Evolutionary conservation across 1,284 basidiomycete genomes (phyloP).

Genomic region (Ceratobasidium sp.): DNA sequence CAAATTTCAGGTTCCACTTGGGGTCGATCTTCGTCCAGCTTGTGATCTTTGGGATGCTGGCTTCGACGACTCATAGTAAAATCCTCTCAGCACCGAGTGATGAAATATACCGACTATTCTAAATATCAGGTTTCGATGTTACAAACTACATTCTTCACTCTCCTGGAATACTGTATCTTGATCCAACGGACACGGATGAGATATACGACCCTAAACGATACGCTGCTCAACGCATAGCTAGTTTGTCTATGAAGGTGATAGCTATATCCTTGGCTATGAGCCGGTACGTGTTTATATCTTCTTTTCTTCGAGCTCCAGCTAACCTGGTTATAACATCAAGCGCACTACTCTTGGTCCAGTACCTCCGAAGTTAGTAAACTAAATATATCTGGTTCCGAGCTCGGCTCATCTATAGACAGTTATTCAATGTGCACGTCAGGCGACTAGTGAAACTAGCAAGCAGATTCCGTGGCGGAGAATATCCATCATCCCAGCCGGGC

Average conservation of each 20-base stretch:
- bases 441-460: background rate
- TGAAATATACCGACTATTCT: too few species aligned
- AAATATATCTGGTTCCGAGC: too few species aligned
- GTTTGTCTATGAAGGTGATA: background rate
- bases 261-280: constrained; percentile 6
- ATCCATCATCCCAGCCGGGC: constrained; percentile 8
- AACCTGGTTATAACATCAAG: background rate
- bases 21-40: constrained; percentile 16
- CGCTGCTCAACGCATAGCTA: background rate
- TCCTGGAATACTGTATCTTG: background rate
- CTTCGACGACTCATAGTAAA: constrained; percentile 7
- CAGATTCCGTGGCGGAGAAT: background rate
- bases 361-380: constrained; percentile 1
- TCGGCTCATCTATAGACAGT: background rate
- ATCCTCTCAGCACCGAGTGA: background rate
- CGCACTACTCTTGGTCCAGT: constrained; percentile 8
- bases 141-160: constrained; percentile 25
- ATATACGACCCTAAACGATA: constrained; percentile 14
- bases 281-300: background rate
- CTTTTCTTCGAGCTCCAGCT: background rate
- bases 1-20: constrained; percentile 7
- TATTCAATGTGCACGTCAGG: background rate
- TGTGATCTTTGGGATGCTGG: constrained; percentile 23
- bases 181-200: background rate
- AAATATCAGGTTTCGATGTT: constrained; percentile 5